These are phyloP conservation scores for Funneliformis caledonium DNA, from an alignment of 371 early-diverging fungal genomes.

Conservation along the genomic window DNA sequence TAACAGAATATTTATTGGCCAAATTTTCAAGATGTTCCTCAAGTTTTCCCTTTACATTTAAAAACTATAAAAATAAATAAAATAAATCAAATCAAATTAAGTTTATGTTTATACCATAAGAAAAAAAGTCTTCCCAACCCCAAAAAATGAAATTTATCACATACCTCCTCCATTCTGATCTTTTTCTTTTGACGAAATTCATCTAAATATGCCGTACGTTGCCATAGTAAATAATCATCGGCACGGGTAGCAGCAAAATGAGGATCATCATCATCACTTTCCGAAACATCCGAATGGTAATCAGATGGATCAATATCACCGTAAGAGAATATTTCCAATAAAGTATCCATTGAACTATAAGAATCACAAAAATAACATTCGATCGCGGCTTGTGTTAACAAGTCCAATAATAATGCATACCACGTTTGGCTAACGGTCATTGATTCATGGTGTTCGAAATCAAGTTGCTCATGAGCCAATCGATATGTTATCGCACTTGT, in stretches of 20 bases:
- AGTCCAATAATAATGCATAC: constrained; percentile 25
- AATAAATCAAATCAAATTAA: background rate
- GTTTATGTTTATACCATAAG: background rate
- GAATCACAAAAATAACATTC: constrained; percentile 31
- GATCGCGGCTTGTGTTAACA: constrained; percentile 12
- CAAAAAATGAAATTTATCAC: background rate
- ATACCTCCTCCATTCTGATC: constrained; percentile 16
- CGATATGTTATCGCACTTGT: constrained; percentile 14
- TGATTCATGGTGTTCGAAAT: background rate
- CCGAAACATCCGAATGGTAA: constrained; percentile 23
- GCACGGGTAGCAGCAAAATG: constrained; percentile 13
- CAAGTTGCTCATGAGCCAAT: background rate
- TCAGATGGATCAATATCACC: constrained; percentile 22
- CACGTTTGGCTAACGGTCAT: background rate
- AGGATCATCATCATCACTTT: constrained; percentile 19
- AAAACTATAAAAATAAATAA: background rate
- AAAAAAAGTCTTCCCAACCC: background rate
- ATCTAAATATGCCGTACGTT: constrained; percentile 19
- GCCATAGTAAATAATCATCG: constrained; percentile 27
- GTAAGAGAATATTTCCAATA: constrained; percentile 28
- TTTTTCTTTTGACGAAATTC: constrained; percentile 30
- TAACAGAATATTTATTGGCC: constrained; percentile 10
- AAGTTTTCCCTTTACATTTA: constrained; percentile 29
- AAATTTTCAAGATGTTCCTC: constrained; percentile 24
- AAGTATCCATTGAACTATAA: constrained; percentile 19